phyloP scores from a whole-genome alignment of 129 eudicot species.

The Helichrysum umbraculigerum region DNA sequence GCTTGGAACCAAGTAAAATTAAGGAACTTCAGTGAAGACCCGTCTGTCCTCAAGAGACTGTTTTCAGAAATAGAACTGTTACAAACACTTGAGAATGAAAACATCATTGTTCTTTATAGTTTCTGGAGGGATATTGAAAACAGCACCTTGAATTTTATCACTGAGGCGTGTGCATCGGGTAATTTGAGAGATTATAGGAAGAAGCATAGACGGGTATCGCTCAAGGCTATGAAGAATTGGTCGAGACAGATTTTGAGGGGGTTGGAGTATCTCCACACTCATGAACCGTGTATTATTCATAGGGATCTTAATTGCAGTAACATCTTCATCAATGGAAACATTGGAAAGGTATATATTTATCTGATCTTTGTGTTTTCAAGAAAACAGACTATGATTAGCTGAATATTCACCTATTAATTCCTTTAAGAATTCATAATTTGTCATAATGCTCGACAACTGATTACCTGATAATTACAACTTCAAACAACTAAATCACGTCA shows the following conservation, averaged over 20 bases:
- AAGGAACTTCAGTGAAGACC: slow-evolving; percentile 51
- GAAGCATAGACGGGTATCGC: slow-evolving; percentile 64
- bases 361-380: background rate
- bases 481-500: background rate
- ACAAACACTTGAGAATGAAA: slow-evolving; percentile 51
- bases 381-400: background rate
- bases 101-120: slow-evolving; percentile 61
- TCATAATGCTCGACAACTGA: no score
- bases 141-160: slow-evolving; percentile 61
- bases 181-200: slow-evolving; percentile 77
- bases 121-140: slow-evolving; percentile 62
- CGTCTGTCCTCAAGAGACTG: slow-evolving; percentile 49
- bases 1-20: slow-evolving; percentile 82
- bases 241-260: slow-evolving; percentile 65
- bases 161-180: slow-evolving; percentile 76
- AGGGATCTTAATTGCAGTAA: slow-evolving; percentile 82
- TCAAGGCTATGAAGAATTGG: slow-evolving; percentile 79
- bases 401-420: background rate
- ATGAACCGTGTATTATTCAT: slow-evolving; percentile 74
- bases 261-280: slow-evolving; percentile 75
- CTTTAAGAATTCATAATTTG: background rate
- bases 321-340: slow-evolving; percentile 75
- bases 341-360: slow-evolving; percentile 58
- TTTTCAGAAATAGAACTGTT: slow-evolving; percentile 57
- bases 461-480: background rate